Evolutionary conservation across 2,329 filamentous ascomycete species (phyloP).

Genomic region (Fusarium goolgardi): DNA sequence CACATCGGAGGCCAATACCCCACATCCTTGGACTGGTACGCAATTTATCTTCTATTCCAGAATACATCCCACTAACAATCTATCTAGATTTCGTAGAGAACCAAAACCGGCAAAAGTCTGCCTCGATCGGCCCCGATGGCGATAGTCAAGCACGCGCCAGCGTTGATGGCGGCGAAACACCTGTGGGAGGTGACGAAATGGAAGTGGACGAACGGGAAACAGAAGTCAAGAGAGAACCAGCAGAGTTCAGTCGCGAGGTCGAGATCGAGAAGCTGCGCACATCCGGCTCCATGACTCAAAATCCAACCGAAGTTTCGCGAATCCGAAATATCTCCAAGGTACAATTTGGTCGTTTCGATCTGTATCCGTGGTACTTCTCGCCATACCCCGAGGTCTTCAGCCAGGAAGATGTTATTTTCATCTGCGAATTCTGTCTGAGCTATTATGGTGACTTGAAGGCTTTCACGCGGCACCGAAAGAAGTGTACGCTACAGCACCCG

Average conservation of each 20-base stretch:
- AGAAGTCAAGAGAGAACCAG: conserved; percentile 60
- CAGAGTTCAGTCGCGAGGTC: conserved; percentile 80
- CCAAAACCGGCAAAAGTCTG: conserved; percentile 59
- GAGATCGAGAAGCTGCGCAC: conserved; percentile 97
- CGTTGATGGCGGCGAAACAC: conserved; percentile 58
- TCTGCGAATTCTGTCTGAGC: conserved; percentile 95
- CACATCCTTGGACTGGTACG: conserved; percentile 63
- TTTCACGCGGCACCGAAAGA: conserved; percentile 86
- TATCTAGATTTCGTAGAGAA: conserved; percentile 60
- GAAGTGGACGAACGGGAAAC: conserved; percentile 65
- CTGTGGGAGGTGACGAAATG: conserved; percentile 62
- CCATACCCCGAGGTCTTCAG: conserved; percentile 92
- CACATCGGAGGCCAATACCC: conserved; percentile 64
- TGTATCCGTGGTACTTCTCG: conserved; percentile 99
- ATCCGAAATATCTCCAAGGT: conserved; percentile 95
- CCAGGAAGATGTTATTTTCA: conserved; percentile 89
- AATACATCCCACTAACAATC: neutral
- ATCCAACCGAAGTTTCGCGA: conserved; percentile 94
- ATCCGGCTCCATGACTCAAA: conserved; percentile 98
- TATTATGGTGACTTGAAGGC: conserved; percentile 88
- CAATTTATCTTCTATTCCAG: neutral
- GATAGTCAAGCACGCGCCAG: conserved; percentile 59
- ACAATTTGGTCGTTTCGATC: conserved; percentile 90
- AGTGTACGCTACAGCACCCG: conserved; percentile 91
- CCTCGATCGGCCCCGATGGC: conserved; percentile 56